Evolutionary conservation across 371 early-diverging fungal genomes (phyloP).

Genomic region (Mortierella sp.): DNA sequence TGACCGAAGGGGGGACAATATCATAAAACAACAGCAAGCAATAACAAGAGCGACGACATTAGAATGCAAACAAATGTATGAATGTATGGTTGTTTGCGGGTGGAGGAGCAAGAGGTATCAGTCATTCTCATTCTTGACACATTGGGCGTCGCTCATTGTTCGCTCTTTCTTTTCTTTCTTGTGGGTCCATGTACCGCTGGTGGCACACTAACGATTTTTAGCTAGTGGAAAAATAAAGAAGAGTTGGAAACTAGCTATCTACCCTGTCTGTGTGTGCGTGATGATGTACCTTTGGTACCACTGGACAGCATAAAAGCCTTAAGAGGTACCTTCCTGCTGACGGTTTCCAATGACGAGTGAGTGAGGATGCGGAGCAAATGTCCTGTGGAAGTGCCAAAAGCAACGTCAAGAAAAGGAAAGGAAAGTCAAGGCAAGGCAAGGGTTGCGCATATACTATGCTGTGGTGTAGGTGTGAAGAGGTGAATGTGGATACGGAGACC

Average conservation of each 20-base stretch:
- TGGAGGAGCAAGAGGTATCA: not conserved
- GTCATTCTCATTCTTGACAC: not conserved
- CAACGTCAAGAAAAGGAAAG: not conserved
- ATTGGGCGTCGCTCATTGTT: not conserved
- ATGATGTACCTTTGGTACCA: constrained; percentile 8
- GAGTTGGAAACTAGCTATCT: not conserved
- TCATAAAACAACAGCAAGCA: not conserved
- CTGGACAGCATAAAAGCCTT: too few species aligned
- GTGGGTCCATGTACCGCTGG: too few species aligned
- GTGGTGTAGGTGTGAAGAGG: not conserved
- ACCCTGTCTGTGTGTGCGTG: too few species aligned
- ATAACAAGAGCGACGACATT: too few species aligned
- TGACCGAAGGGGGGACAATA: not conserved
- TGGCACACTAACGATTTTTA: not conserved
- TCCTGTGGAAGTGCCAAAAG: too few species aligned
- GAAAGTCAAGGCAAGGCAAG: not conserved
- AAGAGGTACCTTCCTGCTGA: too few species aligned
- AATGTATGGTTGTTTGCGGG: too few species aligned
- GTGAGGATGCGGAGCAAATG: too few species aligned
- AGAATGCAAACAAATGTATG: not conserved
- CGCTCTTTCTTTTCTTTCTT: not conserved
- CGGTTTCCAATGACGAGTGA: too few species aligned
- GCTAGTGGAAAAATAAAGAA: not conserved
- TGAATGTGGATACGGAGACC: not conserved
- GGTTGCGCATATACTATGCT: not conserved